Base-by-base conservation (phyloP, 441 rosid species). In the Cnidoscolus chayamansa region DNA sequence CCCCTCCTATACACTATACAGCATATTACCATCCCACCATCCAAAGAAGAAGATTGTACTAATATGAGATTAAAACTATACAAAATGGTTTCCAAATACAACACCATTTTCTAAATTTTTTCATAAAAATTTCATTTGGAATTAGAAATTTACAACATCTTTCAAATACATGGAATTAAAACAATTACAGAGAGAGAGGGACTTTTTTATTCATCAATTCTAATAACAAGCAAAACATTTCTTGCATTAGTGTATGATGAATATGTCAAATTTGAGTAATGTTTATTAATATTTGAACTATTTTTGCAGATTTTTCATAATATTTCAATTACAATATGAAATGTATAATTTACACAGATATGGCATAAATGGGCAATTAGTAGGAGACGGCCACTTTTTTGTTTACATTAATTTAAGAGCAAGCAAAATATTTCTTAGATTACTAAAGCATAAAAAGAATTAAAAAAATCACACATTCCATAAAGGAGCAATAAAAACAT, bases 361-460 rank as follows among this genome's bases (percentile, higher is more conserved):
- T 7, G 15, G 30, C 50, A 55, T 2, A 19, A 5, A 71, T 71
- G n/a, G 9, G 32, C 2, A 8, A 3, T 50, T 15, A 67, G 30
- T 3, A 8, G 16, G 54, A 17, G 16, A 49, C n/a, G 9, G 8
- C 30, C 17, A 31, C 10, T 6, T 10, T 7, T 20, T 40, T 43
- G 32, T 67, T 1, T 30, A 9, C 56, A 17, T 32, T 55, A 72
- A 40, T 64, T 13, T 53, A 63, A 30, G 9, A 72, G 4, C 0
- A 70, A 70, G 12, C 45, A 70, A 15, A 12, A 12, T 47, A 8
- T 15, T 32, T 0, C 10, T 49, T 19, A 15, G 32, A 13, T 51
- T 53, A 40, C 48, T n/a, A 53, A 47, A 67, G 40, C 61, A 48
- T 54, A 35, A 49, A 49, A 3, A 16, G 17, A 68, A 75, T 19